A percentile compares a stretch with the other conserved stretches of the same genome.
Conservation (phyloP, 2,329 filamentous ascomycete species). For the Aureobasidium pullulans region DNA sequence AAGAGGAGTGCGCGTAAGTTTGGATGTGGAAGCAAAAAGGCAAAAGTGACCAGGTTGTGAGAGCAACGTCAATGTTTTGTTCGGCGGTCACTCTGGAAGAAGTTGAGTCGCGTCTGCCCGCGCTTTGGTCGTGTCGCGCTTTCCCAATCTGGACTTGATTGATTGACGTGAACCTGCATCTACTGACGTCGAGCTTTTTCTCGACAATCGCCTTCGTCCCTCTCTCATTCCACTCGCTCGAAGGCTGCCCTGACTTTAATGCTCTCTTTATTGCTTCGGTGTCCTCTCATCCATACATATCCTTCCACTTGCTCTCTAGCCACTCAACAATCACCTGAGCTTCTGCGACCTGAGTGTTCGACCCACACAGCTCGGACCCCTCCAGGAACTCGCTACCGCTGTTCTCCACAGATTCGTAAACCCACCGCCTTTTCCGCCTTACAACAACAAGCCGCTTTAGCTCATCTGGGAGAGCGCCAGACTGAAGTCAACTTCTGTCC, state of each 20-base stretch:
- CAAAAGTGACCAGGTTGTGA: neutral
- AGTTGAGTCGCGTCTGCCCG: neutral
- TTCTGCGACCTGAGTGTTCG: neutral
- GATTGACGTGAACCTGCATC: neutral
- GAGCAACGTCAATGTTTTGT: conserved; percentile 4
- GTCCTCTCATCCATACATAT: too few relatives aligned
- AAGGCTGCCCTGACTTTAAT: neutral
- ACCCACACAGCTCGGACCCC: neutral
- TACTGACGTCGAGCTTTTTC: neutral
- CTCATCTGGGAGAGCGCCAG: conserved; percentile 16
- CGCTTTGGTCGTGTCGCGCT: neutral
- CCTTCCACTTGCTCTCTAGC: too few relatives aligned
- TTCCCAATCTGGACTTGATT: neutral
- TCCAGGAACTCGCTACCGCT: neutral
- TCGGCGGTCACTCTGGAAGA: neutral
- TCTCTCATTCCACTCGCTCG: neutral
- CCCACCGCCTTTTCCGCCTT: neutral
- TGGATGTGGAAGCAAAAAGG: neutral
- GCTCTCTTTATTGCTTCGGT: too few relatives aligned
- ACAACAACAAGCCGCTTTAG: conserved; percentile 10
- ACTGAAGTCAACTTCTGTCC: conserved; percentile 14
- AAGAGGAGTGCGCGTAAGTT: neutral
- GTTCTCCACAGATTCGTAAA: neutral
- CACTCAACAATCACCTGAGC: too few relatives aligned
- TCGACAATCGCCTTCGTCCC: neutral